These are phyloP conservation scores for Kregervanrija delftensis DNA, from an alignment of 805 yeast genomes.

Conservation along the genomic window DNA sequence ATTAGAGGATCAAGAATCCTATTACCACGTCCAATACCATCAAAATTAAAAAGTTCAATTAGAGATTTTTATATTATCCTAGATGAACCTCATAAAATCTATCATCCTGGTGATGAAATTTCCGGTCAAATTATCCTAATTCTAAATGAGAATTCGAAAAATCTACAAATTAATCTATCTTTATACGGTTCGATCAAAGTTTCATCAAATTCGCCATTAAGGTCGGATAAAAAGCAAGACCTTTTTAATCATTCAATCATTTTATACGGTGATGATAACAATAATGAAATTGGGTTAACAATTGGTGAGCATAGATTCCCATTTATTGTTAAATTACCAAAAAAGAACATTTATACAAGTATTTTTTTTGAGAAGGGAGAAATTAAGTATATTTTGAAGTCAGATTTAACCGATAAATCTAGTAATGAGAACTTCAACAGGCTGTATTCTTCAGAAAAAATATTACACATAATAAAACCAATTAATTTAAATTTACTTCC, in stretches of 20 bases:
- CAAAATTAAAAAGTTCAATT: conserved; percentile 24
- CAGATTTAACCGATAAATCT: conserved; percentile 10
- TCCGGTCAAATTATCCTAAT: conserved; percentile 56
- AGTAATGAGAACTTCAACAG: conserved; percentile 14
- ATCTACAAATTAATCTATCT: conserved; percentile 46
- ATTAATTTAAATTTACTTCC: conserved; percentile 65
- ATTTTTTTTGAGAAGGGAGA: conserved; percentile 84
- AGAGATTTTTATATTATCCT: conserved; percentile 64
- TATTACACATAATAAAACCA: conserved; percentile 60
- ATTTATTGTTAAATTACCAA: conserved; percentile 75
- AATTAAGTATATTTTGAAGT: conserved; percentile 53
- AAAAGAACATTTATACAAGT: conserved; percentile 62
- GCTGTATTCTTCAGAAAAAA: conserved; percentile 40
- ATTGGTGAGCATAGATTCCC: conserved; percentile 88
- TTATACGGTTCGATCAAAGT: conserved; percentile 52
- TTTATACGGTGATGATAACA: conserved; percentile 43
- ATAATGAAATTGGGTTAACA: conserved; percentile 32
- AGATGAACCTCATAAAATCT: conserved; percentile 68
- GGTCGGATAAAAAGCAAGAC: conserved; percentile 41
- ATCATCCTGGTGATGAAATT: conserved; percentile 75
- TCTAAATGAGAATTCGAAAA: conserved; percentile 47
- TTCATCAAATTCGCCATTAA: conserved; percentile 43
- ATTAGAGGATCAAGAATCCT: conserved; percentile 18
- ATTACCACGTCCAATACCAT: conserved; percentile 11
- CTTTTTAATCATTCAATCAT: conserved; percentile 54